Conservation (phyloP, 305 asterid species). For the Stenogyne calaminthoides region DNA sequence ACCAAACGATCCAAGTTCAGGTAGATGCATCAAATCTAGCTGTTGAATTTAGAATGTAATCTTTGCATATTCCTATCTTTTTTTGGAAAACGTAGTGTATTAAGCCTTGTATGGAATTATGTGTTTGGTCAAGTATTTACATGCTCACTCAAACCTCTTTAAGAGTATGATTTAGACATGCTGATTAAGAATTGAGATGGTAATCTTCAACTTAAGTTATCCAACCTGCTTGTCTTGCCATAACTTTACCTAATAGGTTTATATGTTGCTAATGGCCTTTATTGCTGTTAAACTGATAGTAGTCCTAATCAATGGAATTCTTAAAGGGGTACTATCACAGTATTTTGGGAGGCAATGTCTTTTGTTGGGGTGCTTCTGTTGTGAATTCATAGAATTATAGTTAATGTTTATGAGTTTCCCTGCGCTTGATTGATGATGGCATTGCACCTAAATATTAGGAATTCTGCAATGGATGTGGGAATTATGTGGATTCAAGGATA, state of each 20-base stretch:
- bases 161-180: background rate
- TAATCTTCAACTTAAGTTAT: background rate
- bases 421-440: too few species aligned
- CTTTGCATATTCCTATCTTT: background rate
- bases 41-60: background rate
- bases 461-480: too few species aligned
- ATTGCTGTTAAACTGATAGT: too few species aligned
- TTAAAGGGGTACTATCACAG: too few species aligned
- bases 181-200: background rate
- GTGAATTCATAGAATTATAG: too few species aligned
- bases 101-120: background rate
- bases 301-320: too few species aligned
- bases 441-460: too few species aligned
- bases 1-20: constrained; percentile 54
- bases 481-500: too few species aligned
- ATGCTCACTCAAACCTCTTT: background rate
- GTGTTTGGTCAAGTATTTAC: background rate
- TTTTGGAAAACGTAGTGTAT: background rate
- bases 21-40: constrained; percentile 27
- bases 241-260: background rate
- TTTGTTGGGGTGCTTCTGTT: too few species aligned
- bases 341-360: too few species aligned
- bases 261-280: too few species aligned
- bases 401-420: too few species aligned
- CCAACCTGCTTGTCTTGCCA: background rate